These are phyloP conservation scores for Hypoxylon sp. DNA, from an alignment of 2,329 filamentous ascomycete genomes.

Conservation along the genomic window DNA sequence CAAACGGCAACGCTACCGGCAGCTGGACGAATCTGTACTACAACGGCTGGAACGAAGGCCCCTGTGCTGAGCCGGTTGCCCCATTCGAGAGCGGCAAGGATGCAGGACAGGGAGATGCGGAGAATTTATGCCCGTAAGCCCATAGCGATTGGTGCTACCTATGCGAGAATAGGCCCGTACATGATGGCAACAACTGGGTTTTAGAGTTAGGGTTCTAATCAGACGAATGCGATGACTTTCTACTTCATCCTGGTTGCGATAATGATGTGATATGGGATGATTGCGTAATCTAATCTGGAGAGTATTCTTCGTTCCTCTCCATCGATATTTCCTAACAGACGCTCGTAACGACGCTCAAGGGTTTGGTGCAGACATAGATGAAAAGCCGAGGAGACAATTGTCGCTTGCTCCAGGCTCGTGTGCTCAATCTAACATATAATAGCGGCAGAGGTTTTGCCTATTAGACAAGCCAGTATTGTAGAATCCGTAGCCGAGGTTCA, in stretches of 20 bases:
- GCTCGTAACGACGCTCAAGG: not conserved
- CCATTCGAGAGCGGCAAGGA: constrained; percentile 45
- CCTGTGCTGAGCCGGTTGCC: constrained; percentile 47
- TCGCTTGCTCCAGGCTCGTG: too few relatives aligned
- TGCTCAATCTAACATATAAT: too few relatives aligned
- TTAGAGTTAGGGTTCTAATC: constrained; percentile 21
- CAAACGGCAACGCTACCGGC: constrained; percentile 1
- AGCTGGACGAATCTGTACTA: constrained; percentile 50
- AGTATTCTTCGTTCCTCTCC: not conserved
- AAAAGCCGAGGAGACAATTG: too few relatives aligned
- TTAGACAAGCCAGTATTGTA: too few relatives aligned
- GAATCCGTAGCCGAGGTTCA: too few relatives aligned
- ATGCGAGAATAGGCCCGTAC: not conserved
- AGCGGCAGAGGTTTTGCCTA: too few relatives aligned
- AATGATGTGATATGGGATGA: not conserved
- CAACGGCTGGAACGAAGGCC: constrained; percentile 54
- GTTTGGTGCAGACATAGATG: not conserved
- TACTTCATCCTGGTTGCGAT: not conserved
- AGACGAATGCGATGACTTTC: constrained; percentile 13
- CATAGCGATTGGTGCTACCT: not conserved
- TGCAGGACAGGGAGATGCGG: constrained; percentile 44
- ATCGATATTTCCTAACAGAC: not conserved
- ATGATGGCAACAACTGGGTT: constrained; percentile 11
- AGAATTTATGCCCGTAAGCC: constrained; percentile 38
- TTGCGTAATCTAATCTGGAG: not conserved